Base-by-base conservation (phyloP, 2,329 filamentous ascomycete species). In the Alternaria longipes region DNA sequence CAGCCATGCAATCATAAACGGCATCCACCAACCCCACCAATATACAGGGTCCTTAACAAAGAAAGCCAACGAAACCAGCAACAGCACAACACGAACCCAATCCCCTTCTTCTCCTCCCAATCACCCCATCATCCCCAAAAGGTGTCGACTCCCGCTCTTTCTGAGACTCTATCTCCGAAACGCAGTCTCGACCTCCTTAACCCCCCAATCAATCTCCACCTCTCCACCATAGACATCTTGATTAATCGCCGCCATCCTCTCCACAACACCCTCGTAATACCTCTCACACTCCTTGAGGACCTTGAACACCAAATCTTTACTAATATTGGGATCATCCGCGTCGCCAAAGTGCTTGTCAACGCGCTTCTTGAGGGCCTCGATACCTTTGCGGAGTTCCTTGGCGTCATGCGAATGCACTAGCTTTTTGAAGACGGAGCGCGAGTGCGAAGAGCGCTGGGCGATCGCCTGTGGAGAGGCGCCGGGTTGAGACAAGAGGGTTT, bases 301-400 rank as follows among this genome's bases (percentile, higher is more conserved):
- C 74, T 88, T 86, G 45, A 79, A 78, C 24, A 90, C 86, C 52
- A 90, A 73, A 54, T 82, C 84, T 8, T 85, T 80, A 70, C 87
- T 90, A 55, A 90, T 82, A 22, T 82, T 86, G 56, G 89, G 87
- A 65, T 94, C 91, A 69, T 96, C 93, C 5, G 90, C 91, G 68
- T 97, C 93, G 44, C 93, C 93, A 83, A 98, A 98, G 79, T 98
- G 94, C 82, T 98, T 99, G 81, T 98, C 94, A 1, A 98, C 92
- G 51, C 94, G 87, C 82, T 97, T 97, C 73, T 90, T 90, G 68
- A 98, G 84, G 55, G 92, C 87, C 72, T 97, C 93, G 68, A 97
- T 90, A n/a, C 94, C 94, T 75, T 94, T 93, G 66, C 91, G 87
- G 44, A 97, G 87, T 79, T 97, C 93, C 76, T 92, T 94, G 20